Percentiles rank a stretch among this genome's conserved stretches.
Conservation (phyloP, 495 filamentous ascomycete species). For the Talaromyces liani region DNA sequence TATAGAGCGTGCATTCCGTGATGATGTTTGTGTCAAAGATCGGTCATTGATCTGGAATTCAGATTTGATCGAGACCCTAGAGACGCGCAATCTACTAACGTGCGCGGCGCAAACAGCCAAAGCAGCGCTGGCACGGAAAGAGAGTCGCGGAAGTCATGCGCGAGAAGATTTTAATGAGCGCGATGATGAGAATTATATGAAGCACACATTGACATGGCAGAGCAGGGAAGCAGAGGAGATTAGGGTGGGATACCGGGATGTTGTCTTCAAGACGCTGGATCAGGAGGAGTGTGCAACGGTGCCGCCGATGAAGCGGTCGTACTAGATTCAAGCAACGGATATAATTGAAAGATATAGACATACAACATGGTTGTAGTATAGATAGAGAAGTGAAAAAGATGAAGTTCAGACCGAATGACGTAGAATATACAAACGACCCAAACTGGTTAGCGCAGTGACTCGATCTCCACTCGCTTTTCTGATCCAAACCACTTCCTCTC, state of each 20-base stretch:
- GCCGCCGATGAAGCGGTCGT: slow-evolving; percentile 68
- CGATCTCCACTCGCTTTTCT: background rate
- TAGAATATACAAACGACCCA: background rate
- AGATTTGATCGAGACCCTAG: slow-evolving; percentile 90
- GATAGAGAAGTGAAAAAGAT: background rate
- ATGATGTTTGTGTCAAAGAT: slow-evolving; percentile 89
- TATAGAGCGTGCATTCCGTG: slow-evolving; percentile 25
- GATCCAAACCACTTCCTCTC: background rate
- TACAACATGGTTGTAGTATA: no score
- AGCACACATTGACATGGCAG: slow-evolving; percentile 93
- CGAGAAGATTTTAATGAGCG: slow-evolving; percentile 91
- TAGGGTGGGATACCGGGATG: slow-evolving; percentile 68
- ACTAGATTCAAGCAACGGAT: no score
- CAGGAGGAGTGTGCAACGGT: slow-evolving; percentile 83
- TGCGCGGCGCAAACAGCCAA: slow-evolving; percentile 93
- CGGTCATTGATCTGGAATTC: slow-evolving; percentile 99
- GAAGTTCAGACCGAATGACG: background rate
- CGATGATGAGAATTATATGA: slow-evolving; percentile 96
- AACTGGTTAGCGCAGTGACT: background rate
- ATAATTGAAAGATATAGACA: no score
- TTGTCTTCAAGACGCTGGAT: slow-evolving; percentile 72
- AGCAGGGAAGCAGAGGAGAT: slow-evolving; percentile 59
- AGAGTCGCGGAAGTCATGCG: slow-evolving; percentile 90
- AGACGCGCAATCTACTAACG: slow-evolving; percentile 86
- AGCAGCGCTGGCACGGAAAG: slow-evolving; percentile 76